Conservation (phyloP, 139 green algal genomes). For the Chlorella sp. region DNA sequence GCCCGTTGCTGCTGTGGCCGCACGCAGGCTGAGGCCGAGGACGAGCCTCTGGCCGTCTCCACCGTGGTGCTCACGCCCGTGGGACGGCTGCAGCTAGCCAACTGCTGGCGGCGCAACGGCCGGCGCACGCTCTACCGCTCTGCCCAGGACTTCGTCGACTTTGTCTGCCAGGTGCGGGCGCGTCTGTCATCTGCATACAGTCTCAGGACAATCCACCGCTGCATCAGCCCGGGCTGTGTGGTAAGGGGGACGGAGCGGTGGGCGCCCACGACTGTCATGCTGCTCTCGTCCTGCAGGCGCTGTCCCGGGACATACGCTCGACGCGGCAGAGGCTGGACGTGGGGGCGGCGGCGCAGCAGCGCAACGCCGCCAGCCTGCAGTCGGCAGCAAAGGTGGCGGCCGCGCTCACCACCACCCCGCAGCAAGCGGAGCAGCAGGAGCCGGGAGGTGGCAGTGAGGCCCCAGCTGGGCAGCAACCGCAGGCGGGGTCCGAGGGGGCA, state of each 20-base stretch:
- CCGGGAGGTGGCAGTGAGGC: background rate
- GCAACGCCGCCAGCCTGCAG: background rate
- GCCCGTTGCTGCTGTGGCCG: background rate
- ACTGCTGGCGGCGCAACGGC: background rate
- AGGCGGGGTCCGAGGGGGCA: background rate
- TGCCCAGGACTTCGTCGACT: background rate
- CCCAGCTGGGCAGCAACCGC: background rate
- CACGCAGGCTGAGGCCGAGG: constrained; percentile 19
- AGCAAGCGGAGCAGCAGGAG: background rate
- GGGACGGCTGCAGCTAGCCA: background rate
- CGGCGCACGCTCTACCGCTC: background rate
- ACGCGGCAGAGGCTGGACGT: constrained; percentile 44
- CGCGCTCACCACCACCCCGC: background rate
- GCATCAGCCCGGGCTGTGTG: background rate
- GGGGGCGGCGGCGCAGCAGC: background rate
- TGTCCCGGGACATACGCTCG: constrained; percentile 65
- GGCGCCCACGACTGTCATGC: background rate
- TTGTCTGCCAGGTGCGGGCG: background rate
- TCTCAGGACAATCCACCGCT: background rate
- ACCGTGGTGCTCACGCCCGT: constrained; percentile 16
- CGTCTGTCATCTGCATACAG: background rate
- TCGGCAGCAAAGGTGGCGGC: background rate
- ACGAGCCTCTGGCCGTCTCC: constrained; percentile 39
- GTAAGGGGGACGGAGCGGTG: background rate
- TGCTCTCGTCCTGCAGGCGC: background rate